Conservation (phyloP, 2,329 filamentous ascomycete species). For the Alternaria sp. region DNA sequence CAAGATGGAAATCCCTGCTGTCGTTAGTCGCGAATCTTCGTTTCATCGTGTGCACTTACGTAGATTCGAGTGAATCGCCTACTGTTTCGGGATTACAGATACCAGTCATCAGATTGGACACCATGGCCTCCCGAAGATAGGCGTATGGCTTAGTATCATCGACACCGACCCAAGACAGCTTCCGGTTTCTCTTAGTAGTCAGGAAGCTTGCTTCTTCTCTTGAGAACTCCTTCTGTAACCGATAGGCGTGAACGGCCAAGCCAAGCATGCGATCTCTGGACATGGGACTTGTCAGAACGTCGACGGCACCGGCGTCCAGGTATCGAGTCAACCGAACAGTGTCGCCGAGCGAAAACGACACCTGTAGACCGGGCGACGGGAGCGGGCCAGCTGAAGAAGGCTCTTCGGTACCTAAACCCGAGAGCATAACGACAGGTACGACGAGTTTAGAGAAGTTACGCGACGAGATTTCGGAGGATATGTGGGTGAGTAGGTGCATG, state of each 20-base stretch:
- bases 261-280: conserved; percentile 76
- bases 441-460: conserved; percentile 51
- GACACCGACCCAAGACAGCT: conserved; percentile 90
- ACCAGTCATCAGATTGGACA: conserved; percentile 85
- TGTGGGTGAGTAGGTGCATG: conserved; percentile 53
- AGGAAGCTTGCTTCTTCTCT: conserved; percentile 76
- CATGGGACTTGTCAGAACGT: conserved; percentile 84
- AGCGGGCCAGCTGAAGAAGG: conserved; percentile 34
- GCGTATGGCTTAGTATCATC: conserved; percentile 86
- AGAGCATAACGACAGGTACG: conserved; percentile 52
- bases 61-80: conserved; percentile 68
- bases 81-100: conserved; percentile 77
- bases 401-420: conserved; percentile 46
- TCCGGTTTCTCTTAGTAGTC: conserved; percentile 76
- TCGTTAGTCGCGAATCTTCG: conserved; percentile 25
- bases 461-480: conserved; percentile 53
- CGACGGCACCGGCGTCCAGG: conserved; percentile 84
- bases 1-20: conserved; percentile 70
- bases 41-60: conserved; percentile 53
- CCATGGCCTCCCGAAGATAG: conserved; percentile 92
- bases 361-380: conserved; percentile 44
- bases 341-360: conserved; percentile 55
- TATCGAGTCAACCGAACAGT: conserved; percentile 71
- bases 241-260: conserved; percentile 83
- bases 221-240: conserved; percentile 77